Percentiles rank a stretch among this genome's conserved stretches.
phyloP scores from a whole-genome alignment of 2,329 filamentous ascomycete species.

The Truncatella angustata region DNA sequence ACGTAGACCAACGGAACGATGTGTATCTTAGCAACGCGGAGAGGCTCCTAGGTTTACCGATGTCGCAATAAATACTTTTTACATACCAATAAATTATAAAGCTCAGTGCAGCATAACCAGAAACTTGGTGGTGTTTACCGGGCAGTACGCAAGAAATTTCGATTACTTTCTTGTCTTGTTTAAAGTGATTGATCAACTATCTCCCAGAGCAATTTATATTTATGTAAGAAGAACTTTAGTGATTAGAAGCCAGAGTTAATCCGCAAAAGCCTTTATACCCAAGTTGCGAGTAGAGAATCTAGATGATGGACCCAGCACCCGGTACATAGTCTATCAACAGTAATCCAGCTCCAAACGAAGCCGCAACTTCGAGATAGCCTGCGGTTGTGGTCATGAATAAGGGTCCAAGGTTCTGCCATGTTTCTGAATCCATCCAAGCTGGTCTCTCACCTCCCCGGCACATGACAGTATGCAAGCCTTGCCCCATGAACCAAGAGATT shows the following conservation, averaged over 20 bases:
- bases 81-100: neutral
- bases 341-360: neutral
- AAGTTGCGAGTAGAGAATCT: neutral
- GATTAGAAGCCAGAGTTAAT: neutral
- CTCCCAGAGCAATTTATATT: neutral
- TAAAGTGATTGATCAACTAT: neutral
- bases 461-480: constrained; percentile 1
- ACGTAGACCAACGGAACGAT: neutral
- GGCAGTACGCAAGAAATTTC: neutral
- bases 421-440: constrained; percentile 5
- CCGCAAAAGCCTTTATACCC: no score
- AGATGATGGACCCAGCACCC: neutral
- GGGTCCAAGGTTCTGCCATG: constrained; percentile 4
- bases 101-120: neutral
- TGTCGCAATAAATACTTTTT: neutral
- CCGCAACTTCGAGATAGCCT: constrained; percentile 1
- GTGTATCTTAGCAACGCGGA: neutral
- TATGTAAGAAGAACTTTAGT: neutral
- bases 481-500: constrained; percentile 6
- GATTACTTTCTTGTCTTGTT: neutral
- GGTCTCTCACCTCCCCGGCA: neutral
- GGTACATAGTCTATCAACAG: constrained; percentile 8
- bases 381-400: constrained; percentile 2
- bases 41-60: constrained; percentile 1
- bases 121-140: neutral